Evolutionary conservation across 306 rosid genomes (phyloP).

Genomic region (Vigna radiata): DNA sequence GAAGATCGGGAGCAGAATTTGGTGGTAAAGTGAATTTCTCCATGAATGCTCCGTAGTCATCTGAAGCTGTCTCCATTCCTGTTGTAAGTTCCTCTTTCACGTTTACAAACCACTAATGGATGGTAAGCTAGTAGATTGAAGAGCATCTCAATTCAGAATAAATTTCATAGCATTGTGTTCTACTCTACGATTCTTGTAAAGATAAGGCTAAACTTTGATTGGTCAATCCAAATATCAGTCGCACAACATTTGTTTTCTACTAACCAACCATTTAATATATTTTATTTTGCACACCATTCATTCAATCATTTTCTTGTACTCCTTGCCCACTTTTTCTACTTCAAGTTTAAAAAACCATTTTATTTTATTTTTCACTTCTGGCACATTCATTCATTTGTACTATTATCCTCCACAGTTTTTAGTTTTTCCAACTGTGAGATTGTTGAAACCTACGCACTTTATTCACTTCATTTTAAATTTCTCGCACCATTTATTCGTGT

Average conservation of each 20-base stretch:
- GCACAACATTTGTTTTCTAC: background rate
- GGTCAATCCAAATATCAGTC: slow-evolving; percentile 34
- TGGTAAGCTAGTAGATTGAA: slow-evolving; percentile 10
- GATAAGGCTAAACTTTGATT: slow-evolving; percentile 36
- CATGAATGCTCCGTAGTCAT: slow-evolving; percentile 70
- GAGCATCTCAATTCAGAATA: background rate
- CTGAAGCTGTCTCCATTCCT: slow-evolving; percentile 56
- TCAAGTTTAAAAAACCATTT: background rate
- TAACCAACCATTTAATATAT: background rate
- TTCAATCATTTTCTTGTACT: background rate
- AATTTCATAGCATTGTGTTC: background rate
- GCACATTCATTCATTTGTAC: background rate
- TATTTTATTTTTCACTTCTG: background rate
- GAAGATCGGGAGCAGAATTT: slow-evolving; percentile 61
- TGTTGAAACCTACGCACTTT: background rate
- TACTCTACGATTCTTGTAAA: background rate
- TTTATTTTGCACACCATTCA: slow-evolving; percentile 2
- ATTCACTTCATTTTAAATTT: background rate
- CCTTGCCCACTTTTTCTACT: background rate
- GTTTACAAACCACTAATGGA: background rate
- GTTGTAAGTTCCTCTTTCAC: background rate
- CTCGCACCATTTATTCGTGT: background rate
- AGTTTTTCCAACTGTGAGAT: background rate
- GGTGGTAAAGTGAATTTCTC: slow-evolving; percentile 73
- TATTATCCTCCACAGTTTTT: background rate